Percentiles rank a stretch among this genome's conserved stretches.
Evolutionary conservation across 352 stramenopile species (phyloP).

Genomic region (Plasmopara viticola): DNA sequence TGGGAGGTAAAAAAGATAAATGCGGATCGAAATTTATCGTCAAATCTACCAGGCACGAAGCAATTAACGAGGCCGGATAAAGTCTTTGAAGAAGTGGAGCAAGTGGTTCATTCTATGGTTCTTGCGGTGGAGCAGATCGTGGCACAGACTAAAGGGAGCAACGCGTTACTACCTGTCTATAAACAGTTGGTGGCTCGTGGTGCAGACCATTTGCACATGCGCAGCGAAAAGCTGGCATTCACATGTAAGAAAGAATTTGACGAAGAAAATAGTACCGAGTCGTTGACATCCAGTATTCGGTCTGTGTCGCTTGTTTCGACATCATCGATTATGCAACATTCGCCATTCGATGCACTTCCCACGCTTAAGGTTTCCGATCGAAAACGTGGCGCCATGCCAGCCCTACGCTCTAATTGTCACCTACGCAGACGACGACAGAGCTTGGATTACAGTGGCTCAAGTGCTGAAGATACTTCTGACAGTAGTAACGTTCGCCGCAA

Average conservation of each 20-base stretch:
- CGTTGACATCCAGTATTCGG: constrained; percentile 44
- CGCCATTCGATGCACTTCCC: constrained; percentile 5
- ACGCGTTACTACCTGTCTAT: constrained; percentile 16
- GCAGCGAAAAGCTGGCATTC: constrained; percentile 3
- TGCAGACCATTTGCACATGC: background rate
- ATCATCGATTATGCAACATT: constrained; percentile 12
- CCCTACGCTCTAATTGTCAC: constrained; percentile 18
- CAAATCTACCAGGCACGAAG: constrained; percentile 3
- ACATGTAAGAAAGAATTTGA: constrained; percentile 7
- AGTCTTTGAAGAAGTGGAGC: constrained; percentile 16
- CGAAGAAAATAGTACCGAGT: constrained; percentile 40
- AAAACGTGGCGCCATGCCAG: constrained; percentile 5
- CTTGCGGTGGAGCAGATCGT: constrained; percentile 25
- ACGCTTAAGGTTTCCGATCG: constrained; percentile 6
- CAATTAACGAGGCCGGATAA: constrained; percentile 5
- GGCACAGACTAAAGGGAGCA: background rate
- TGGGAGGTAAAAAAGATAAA: constrained; percentile 3
- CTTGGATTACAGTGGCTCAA: constrained; percentile 57
- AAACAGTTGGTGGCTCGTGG: constrained; percentile 1
- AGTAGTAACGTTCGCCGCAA: constrained; percentile 46
- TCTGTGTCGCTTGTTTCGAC: constrained; percentile 37
- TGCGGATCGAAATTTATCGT: background rate
- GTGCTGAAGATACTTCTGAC: constrained; percentile 48
- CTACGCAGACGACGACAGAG: constrained; percentile 44
- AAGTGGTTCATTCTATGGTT: constrained; percentile 26